These are phyloP conservation scores for Mucor racemosus DNA, from an alignment of 371 early-diverging fungal genomes.

Conservation along the genomic window DNA sequence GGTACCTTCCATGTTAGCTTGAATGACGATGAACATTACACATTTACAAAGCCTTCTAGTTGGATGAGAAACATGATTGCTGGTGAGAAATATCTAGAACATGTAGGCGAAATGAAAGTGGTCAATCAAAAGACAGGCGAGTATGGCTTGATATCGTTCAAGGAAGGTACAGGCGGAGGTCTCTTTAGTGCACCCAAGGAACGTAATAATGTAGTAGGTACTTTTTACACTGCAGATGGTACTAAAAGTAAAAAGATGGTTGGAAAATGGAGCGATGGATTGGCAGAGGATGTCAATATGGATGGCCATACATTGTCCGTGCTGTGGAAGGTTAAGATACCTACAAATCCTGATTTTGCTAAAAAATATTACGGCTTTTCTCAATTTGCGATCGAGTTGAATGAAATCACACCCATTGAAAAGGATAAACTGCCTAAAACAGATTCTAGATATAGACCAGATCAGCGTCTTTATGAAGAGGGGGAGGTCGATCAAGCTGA, in stretches of 20 bases:
- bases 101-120: slow-evolving; percentile 75
- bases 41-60: slow-evolving; percentile 76
- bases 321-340: slow-evolving; percentile 74
- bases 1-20: slow-evolving; percentile 72
- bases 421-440: slow-evolving; percentile 74
- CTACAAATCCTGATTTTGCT: slow-evolving; percentile 36
- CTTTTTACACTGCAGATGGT: slow-evolving; percentile 51
- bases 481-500: slow-evolving; percentile 77
- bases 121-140: slow-evolving; percentile 72
- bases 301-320: slow-evolving; percentile 58
- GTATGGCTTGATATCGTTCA: slow-evolving; percentile 56
- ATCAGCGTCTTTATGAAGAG: slow-evolving; percentile 82
- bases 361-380: slow-evolving; percentile 90
- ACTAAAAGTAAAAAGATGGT: slow-evolving; percentile 43
- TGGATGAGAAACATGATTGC: slow-evolving; percentile 83
- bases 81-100: slow-evolving; percentile 78
- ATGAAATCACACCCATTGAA: slow-evolving; percentile 73
- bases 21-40: slow-evolving; percentile 65
- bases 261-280: slow-evolving; percentile 63
- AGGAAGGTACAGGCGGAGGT: slow-evolving; percentile 41
- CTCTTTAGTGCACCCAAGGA: slow-evolving; percentile 23
- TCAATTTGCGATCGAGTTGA: slow-evolving; percentile 82
- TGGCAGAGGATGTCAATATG: slow-evolving; percentile 48
- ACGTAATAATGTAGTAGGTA: slow-evolving; percentile 67
- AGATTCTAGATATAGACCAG: slow-evolving; percentile 89